Evolutionary conservation across 1,139 yeast genomes (phyloP), one percentile per base, ranked within the genome.

Genomic region (Protomyces inundatus): DNA sequence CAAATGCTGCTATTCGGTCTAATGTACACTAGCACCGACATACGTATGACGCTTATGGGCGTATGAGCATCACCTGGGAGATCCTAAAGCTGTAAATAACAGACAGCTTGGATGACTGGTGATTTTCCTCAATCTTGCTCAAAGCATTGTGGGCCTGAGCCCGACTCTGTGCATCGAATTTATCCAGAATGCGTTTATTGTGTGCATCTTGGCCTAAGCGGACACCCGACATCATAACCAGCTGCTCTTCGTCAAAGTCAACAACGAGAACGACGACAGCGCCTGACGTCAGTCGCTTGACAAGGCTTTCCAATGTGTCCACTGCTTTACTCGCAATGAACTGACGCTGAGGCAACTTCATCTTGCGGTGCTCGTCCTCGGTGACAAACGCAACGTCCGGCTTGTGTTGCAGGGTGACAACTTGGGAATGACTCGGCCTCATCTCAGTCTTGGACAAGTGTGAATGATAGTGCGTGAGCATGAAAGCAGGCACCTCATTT

Each of bases 181-280:
- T 37, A 4, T 45, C 52, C 23, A 51, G 14, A 4, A n/a, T 48
- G 36, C 42, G 33, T 10, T 42, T 37, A 23, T 64, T 77, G 97
- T 97, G 91, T 79, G 90, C 96, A 67, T 91, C 97, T 50, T 85
- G 90, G 51, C 81, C 80, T 30, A 91, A 80, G 0, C 96, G 86
- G 0, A 95, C 86, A 0, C 86, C 81, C 39, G 86, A 79, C 54
- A 91, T 88, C 80, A 90, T 88, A 55, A 89, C 95, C 66, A 91
- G 72, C 0, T 88, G 88, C 68, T 90, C 97, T 69, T 90, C 97
- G 66, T 87, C 81, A 16, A 83, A 76, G 72, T 93, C 98, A 45
- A 91, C 81, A 0, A 87, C 81, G 54, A 90, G 78, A 0, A 91
- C 82, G 0, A 97, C 90, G 0, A 52, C 33, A 5, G n/a, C 39